These are phyloP conservation scores for Patellifolia procumbens DNA, from an alignment of 179 eudicot genomes.

Conservation along the genomic window DNA sequence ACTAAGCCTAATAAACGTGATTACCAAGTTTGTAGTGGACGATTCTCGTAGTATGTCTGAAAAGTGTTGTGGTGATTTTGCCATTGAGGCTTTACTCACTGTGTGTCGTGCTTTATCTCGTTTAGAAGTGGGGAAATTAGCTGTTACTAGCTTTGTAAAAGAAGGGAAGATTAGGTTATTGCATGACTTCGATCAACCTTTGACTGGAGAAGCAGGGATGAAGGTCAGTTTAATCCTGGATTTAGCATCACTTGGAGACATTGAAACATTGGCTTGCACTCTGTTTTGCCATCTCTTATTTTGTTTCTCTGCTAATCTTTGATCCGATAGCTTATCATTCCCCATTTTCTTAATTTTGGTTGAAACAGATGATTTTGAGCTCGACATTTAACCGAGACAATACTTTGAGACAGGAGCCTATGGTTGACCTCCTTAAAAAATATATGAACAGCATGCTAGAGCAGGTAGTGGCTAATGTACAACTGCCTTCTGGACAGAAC, in stretches of 20 bases:
- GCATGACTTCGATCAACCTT: conserved; percentile 88
- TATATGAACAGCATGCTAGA: conserved; percentile 78
- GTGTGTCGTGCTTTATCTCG: conserved; percentile 98
- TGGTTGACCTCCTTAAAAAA: conserved; percentile 76
- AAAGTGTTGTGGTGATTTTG: conserved; percentile 80
- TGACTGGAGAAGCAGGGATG: conserved; percentile 83
- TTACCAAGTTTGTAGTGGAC: conserved; percentile 95
- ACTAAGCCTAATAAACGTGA: conserved; percentile 92
- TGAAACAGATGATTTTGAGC: conserved; percentile 86
- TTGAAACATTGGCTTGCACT: too few species aligned
- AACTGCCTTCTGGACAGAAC: conserved; percentile 88
- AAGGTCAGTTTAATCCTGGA: conserved; percentile 54
- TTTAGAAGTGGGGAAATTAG: conserved; percentile 89
- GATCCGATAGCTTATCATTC: background rate
- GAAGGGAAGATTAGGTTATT: conserved; percentile 79
- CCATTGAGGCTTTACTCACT: conserved; percentile 92
- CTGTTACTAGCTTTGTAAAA: conserved; percentile 91
- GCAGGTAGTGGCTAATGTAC: conserved; percentile 68
- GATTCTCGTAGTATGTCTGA: conserved; percentile 99
- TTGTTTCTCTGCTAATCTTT: background rate
- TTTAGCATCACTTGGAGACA: background rate
- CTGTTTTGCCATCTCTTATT: too few species aligned
- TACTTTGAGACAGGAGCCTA: conserved; percentile 69
- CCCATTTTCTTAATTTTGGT: background rate
- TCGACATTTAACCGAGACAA: conserved; percentile 94